Evolutionary conservation across 2,329 filamentous ascomycete genomes (phyloP).

Genomic region (Ascocoryne sarcoides): DNA sequence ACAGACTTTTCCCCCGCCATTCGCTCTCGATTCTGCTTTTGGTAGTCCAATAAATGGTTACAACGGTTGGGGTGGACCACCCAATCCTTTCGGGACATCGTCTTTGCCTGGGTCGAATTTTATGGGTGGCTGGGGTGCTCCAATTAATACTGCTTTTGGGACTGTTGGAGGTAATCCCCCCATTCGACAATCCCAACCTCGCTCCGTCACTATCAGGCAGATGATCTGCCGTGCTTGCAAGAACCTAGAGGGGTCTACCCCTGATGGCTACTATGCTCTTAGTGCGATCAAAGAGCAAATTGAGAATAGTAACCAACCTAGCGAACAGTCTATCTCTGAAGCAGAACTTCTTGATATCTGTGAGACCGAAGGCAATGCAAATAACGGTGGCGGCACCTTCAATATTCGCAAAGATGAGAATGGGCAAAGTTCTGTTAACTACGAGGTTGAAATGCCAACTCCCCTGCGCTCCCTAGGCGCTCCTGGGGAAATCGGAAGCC

Average conservation of each 20-base stretch:
- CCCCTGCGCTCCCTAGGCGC: slow-evolving; percentile 38
- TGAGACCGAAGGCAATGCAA: slow-evolving; percentile 78
- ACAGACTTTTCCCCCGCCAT: slow-evolving; percentile 22
- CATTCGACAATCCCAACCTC: slow-evolving; percentile 45
- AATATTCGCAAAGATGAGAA: slow-evolving; percentile 34
- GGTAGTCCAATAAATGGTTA: slow-evolving; percentile 23
- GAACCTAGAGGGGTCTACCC: slow-evolving; percentile 39
- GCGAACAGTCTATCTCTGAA: slow-evolving; percentile 39
- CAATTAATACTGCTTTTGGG: slow-evolving; percentile 42
- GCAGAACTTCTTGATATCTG: slow-evolving; percentile 69
- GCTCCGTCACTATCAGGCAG: slow-evolving; percentile 60
- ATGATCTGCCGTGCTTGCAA: slow-evolving; percentile 75
- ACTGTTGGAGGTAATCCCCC: slow-evolving; percentile 36
- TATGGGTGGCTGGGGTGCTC: slow-evolving; percentile 23
- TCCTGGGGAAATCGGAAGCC: slow-evolving; percentile 64
- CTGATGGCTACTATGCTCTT: slow-evolving; percentile 62
- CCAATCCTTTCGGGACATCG: slow-evolving; percentile 27
- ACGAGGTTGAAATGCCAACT: slow-evolving; percentile 43
- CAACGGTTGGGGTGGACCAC: slow-evolving; percentile 28
- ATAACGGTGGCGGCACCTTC: slow-evolving; percentile 88
- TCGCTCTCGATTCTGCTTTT: slow-evolving; percentile 27
- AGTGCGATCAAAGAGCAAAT: slow-evolving; percentile 55
- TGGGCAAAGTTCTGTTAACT: slow-evolving; percentile 36
- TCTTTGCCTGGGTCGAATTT: slow-evolving; percentile 26
- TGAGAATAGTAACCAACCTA: slow-evolving; percentile 46